A percentile compares a stretch with the other conserved stretches of the same genome.
Evolutionary conservation across 805 yeast species (phyloP).

Genomic region (Kazachstania kunashirensis): DNA sequence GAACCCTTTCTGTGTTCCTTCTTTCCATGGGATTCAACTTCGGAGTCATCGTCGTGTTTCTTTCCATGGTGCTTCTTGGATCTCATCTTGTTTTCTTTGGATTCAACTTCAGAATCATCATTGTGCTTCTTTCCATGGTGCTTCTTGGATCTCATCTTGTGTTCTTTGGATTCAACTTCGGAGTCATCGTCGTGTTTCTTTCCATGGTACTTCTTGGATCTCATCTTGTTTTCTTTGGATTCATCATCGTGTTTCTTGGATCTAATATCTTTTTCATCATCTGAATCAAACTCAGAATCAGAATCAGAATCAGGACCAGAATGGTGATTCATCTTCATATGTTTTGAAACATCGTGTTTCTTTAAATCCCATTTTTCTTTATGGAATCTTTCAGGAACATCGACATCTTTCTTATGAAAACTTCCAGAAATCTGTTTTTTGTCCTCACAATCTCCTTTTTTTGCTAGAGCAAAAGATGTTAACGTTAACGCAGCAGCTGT

Average conservation of each 20-base stretch:
- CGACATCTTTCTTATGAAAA: not conserved
- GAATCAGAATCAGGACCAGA: not conserved
- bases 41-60: not conserved
- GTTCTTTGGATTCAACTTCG: not conserved
- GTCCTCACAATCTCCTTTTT: not conserved
- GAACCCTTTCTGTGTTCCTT: too few species aligned
- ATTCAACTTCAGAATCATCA: too few species aligned
- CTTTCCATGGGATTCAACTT: too few species aligned
- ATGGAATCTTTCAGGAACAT: not conserved
- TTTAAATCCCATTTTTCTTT: not conserved
- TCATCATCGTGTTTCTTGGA: not conserved
- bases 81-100: too few species aligned
- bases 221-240: not conserved
- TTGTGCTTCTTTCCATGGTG: slow-evolving; percentile 1
- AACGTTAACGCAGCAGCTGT: slow-evolving; percentile 1
- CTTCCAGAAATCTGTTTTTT: too few species aligned
- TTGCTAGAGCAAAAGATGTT: not conserved
- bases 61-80: not conserved
- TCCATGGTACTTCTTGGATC: not conserved
- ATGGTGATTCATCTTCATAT: not conserved
- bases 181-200: not conserved
- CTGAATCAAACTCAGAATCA: not conserved
- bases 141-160: not conserved
- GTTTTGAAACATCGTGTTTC: not conserved
- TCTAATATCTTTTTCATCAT: not conserved